Evolutionary conservation across 2,329 filamentous ascomycete species (phyloP).

Genomic region (Penicillium nordicum): DNA sequence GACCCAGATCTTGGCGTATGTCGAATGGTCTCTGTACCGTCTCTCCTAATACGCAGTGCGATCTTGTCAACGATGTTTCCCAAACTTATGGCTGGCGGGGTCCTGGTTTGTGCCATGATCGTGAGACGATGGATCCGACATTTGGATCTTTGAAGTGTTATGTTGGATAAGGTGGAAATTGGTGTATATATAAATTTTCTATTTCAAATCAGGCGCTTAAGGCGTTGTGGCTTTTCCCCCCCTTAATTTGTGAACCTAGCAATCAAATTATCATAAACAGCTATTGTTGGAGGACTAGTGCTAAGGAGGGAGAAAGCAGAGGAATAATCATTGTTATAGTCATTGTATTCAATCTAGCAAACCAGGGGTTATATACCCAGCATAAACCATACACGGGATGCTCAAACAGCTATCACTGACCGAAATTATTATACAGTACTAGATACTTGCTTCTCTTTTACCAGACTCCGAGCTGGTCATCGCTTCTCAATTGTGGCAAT

Average conservation of each 20-base stretch:
- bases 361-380: too few relatives aligned
- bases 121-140: not conserved
- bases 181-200: not conserved
- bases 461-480: not conserved
- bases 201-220: not conserved
- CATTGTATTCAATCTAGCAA: too few relatives aligned
- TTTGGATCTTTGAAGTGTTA: slow-evolving; percentile 6
- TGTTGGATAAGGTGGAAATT: not conserved
- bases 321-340: too few relatives aligned
- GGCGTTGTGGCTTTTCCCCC: too few relatives aligned
- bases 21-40: slow-evolving; percentile 5
- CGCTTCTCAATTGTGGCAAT: not conserved
- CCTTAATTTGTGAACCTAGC: not conserved
- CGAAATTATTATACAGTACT: not conserved
- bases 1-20: not conserved
- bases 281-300: not conserved
- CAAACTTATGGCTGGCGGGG: slow-evolving; percentile 5
- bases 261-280: not conserved
- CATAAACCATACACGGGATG: too few relatives aligned
- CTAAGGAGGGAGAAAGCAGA: too few relatives aligned
- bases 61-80: not conserved
- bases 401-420: too few relatives aligned
- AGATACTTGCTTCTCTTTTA: not conserved
- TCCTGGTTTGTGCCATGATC: not conserved
- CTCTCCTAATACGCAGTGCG: not conserved